These are phyloP conservation scores for Colletotrichum tropicicola DNA, from an alignment of 2,329 filamentous ascomycete genomes.

Conservation along the genomic window DNA sequence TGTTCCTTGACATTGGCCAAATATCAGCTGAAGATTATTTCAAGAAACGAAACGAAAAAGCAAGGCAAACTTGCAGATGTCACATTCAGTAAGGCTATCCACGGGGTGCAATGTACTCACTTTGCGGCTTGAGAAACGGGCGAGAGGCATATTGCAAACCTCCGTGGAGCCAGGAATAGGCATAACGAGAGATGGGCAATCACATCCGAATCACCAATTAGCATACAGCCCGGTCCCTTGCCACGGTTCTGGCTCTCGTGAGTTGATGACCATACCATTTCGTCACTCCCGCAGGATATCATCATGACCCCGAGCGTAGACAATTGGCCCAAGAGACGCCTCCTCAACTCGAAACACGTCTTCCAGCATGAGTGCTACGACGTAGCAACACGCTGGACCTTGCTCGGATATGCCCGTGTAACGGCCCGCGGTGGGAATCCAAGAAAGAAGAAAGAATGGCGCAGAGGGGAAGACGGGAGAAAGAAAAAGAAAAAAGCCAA, in stretches of 20 bases:
- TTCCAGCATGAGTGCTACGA: neutral
- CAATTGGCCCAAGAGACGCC: neutral
- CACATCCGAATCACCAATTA: neutral
- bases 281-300: neutral
- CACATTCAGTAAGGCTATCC: neutral
- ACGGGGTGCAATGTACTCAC: neutral
- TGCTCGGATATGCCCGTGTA: conserved; percentile 6
- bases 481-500: neutral
- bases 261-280: neutral
- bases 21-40: neutral
- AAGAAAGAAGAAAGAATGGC: conserved; percentile 7
- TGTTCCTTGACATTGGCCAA: neutral
- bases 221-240: no score
- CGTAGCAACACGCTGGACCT: neutral
- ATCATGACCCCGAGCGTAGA: no score
- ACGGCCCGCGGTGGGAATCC: conserved; percentile 10
- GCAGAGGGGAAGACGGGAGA: neutral
- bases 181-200: neutral
- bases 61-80: neutral
- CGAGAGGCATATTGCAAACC: neutral
- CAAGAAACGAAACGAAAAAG: neutral
- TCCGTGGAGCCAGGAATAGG: neutral
- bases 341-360: conserved; percentile 1
- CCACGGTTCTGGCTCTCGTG: neutral
- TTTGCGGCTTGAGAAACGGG: neutral